phyloP scores from a whole-genome alignment of 495 filamentous ascomycete genomes.

The Penicillium argentinense region DNA sequence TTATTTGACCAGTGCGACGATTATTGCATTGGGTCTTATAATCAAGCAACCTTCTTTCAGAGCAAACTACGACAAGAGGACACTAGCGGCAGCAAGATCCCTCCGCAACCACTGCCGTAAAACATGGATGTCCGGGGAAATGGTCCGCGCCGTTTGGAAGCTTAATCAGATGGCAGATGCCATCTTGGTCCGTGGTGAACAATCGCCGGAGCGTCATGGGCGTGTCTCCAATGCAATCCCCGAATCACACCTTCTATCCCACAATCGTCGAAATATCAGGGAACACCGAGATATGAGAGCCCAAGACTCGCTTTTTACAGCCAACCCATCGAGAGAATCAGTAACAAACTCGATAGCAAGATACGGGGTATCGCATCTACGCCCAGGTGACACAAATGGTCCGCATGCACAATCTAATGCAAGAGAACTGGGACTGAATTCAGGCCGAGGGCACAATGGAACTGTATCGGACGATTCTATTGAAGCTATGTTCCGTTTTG shows the following conservation, averaged over 20 bases:
- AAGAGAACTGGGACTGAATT: no score
- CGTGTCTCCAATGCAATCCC: not conserved
- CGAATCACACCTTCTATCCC: no score
- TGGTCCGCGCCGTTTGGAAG: constrained; percentile 23
- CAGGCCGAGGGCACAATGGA: no score
- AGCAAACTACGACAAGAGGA: constrained; percentile 6
- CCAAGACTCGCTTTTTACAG: no score
- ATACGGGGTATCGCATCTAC: no score
- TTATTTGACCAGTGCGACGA: constrained; percentile 19
- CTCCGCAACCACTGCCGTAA: constrained; percentile 23
- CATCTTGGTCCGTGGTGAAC: not conserved
- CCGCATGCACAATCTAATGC: no score
- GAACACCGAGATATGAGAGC: no score
- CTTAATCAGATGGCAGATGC: constrained; percentile 24
- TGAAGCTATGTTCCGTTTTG: no score
- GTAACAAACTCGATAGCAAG: no score
- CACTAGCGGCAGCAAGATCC: constrained; percentile 15
- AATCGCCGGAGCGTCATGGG: not conserved
- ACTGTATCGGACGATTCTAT: no score
- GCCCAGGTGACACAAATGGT: no score
- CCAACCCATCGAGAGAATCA: not conserved
- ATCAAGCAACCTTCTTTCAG: constrained; percentile 22
- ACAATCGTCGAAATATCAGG: no score
- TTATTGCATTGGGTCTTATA: constrained; percentile 24
- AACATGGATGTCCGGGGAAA: constrained; percentile 31